These are phyloP conservation scores for Sporisorium scitamineum DNA, from an alignment of 1,284 basidiomycete genomes.

Conservation along the genomic window DNA sequence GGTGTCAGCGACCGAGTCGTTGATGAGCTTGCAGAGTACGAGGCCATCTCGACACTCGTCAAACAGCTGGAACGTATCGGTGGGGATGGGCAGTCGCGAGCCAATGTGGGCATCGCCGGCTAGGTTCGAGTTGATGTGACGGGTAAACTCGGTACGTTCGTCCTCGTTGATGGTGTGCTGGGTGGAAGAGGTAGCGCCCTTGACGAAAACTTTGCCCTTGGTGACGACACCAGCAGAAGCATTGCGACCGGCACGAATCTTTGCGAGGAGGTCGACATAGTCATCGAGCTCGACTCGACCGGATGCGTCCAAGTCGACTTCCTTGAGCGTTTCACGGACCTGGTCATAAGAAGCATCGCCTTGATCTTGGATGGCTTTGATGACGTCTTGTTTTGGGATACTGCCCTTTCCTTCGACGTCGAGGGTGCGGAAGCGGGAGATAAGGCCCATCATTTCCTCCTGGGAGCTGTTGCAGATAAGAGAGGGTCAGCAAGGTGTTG, in stretches of 20 bases:
- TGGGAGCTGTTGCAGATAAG: slow-evolving; percentile 55
- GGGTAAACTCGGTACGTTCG: slow-evolving; percentile 93
- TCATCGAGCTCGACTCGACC: slow-evolving; percentile 97
- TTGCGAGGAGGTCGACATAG: slow-evolving; percentile 93
- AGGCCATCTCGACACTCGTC: slow-evolving; percentile 95
- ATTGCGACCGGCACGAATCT: slow-evolving; percentile 74
- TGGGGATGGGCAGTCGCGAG: slow-evolving; percentile 87
- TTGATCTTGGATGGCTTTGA: slow-evolving; percentile 63
- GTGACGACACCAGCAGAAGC: slow-evolving; percentile 70
- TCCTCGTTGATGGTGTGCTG: slow-evolving; percentile 99
- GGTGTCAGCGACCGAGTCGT: slow-evolving; percentile 98
- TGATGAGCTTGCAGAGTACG: slow-evolving; percentile 97
- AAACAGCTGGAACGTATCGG: slow-evolving; percentile 98
- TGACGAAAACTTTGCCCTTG: slow-evolving; percentile 90
- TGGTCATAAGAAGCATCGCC: slow-evolving; percentile 65
- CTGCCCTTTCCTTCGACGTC: slow-evolving; percentile 67
- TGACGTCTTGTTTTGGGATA: slow-evolving; percentile 63
- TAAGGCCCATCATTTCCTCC: slow-evolving; percentile 69
- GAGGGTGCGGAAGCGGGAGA: slow-evolving; percentile 61
- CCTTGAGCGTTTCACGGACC: slow-evolving; percentile 82
- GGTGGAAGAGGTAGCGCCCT: slow-evolving; percentile 93
- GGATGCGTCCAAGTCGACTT: slow-evolving; percentile 91
- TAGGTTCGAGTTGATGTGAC: slow-evolving; percentile 93
- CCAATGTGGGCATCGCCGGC: slow-evolving; percentile 89
- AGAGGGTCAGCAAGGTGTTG: background rate